phyloP scores from a whole-genome alignment of 2,329 filamentous ascomycete species.

The Coniochaeta sp. region DNA sequence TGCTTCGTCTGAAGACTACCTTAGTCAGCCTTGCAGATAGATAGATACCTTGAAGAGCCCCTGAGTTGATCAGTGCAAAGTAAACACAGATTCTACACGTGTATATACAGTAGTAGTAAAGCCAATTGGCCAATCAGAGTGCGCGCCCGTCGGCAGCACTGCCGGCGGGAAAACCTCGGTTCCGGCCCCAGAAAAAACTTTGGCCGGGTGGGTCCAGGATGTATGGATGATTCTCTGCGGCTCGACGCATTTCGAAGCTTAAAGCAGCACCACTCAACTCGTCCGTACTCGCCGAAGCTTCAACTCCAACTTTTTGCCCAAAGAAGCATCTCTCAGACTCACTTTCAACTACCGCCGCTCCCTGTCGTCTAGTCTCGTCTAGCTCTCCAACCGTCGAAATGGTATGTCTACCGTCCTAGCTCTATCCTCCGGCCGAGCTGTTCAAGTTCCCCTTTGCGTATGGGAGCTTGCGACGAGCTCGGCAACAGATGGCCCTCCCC shows the following conservation, averaged over 20 bases:
- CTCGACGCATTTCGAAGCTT: constrained; percentile 1
- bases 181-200: constrained; percentile 1
- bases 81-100: background rate
- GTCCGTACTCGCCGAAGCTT: constrained; percentile 1
- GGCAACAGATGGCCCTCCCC: background rate
- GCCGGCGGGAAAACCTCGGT: constrained; percentile 1
- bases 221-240: background rate
- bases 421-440: background rate
- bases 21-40: background rate
- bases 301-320: background rate
- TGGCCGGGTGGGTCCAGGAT: background rate
- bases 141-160: background rate
- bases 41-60: background rate
- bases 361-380: background rate
- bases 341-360: background rate
- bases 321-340: background rate
- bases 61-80: background rate
- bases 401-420: background rate
- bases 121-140: background rate
- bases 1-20: background rate
- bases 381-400: background rate
- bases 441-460: background rate
- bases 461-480: background rate
- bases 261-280: background rate
- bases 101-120: background rate